A percentile compares a stretch with the other conserved stretches of the same genome.
phyloP scores from a whole-genome alignment of 768 basidiomycete species.

The Trametes cingulata region DNA sequence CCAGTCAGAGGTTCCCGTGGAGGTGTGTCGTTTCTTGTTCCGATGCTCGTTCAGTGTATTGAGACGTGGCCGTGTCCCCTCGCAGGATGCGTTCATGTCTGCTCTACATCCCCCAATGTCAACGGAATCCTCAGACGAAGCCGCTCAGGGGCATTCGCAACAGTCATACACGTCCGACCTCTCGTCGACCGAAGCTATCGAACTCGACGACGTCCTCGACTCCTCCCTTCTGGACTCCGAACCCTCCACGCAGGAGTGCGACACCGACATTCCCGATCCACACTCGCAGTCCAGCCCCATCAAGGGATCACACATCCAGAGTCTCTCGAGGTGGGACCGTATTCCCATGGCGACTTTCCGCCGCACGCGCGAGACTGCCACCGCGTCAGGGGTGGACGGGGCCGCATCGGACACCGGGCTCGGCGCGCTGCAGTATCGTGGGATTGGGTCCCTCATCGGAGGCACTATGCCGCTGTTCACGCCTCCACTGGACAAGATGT shows the following conservation, averaged over 20 bases:
- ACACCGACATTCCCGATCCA: conserved; percentile 20
- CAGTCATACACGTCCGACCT: conserved; percentile 38
- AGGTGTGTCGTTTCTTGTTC: conserved; percentile 8
- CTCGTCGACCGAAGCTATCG: conserved; percentile 53
- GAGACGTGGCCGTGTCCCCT: background rate
- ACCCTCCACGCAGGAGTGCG: conserved; percentile 27
- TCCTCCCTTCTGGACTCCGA: conserved; percentile 69
- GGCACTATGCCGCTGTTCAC: conserved; percentile 18
- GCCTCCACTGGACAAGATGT: conserved; percentile 27
- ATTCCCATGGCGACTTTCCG: conserved; percentile 75
- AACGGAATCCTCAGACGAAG: conserved; percentile 40
- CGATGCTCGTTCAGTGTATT: background rate
- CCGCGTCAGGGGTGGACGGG: conserved; percentile 22
- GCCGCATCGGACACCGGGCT: conserved; percentile 42
- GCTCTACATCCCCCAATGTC: conserved; percentile 6
- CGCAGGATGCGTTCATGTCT: conserved; percentile 13
- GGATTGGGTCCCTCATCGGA: conserved; percentile 19
- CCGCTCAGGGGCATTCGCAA: conserved; percentile 22
- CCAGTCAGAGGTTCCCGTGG: conserved; percentile 1
- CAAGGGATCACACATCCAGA: conserved; percentile 46
- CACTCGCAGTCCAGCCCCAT: conserved; percentile 16
- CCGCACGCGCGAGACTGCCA: conserved; percentile 48
- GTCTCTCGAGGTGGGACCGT: conserved; percentile 69
- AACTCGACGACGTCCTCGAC: conserved; percentile 77
- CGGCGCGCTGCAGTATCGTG: conserved; percentile 29